These are phyloP conservation scores for Naegleria lovaniensis DNA, from an alignment of 208 protist genomes.

Conservation along the genomic window DNA sequence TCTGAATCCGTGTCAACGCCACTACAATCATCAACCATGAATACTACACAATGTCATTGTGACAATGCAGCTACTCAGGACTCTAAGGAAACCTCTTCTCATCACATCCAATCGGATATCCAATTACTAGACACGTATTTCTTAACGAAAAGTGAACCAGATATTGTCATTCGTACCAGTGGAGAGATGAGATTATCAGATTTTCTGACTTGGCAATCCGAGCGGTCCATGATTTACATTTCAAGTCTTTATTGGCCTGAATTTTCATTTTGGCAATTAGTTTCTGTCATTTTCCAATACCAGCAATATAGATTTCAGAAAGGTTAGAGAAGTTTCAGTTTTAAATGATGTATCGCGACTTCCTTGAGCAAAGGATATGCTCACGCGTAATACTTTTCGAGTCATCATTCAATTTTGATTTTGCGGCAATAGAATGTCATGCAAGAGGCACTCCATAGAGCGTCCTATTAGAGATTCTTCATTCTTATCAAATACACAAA, in stretches of 20 bases:
- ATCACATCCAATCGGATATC: neutral
- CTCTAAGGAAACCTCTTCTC: no score
- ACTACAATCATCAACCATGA: neutral
- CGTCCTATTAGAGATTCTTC: no score
- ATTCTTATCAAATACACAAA: no score
- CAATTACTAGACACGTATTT: neutral
- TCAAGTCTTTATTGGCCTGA: slow-evolving; percentile 43
- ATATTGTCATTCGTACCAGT: slow-evolving; percentile 65
- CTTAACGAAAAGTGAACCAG: slow-evolving; percentile 29
- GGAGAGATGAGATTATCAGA: slow-evolving; percentile 63
- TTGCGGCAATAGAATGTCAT: no score
- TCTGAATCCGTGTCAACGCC: neutral
- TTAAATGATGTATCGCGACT: no score
- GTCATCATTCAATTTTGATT: no score
- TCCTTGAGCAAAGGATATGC: no score
- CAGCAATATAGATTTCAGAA: neutral
- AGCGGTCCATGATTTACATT: slow-evolving; percentile 12
- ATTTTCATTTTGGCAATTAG: slow-evolving; percentile 42
- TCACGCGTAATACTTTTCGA: no score
- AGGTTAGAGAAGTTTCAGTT: neutral
- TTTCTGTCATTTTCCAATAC: slow-evolving; percentile 24
- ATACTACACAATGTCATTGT: no score
- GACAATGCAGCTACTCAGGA: no score
- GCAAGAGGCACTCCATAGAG: no score
- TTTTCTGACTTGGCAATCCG: slow-evolving; percentile 61